Base-by-base conservation (phyloP, 371 early-diverging fungal species). In the Synchytrium microbalum region DNA sequence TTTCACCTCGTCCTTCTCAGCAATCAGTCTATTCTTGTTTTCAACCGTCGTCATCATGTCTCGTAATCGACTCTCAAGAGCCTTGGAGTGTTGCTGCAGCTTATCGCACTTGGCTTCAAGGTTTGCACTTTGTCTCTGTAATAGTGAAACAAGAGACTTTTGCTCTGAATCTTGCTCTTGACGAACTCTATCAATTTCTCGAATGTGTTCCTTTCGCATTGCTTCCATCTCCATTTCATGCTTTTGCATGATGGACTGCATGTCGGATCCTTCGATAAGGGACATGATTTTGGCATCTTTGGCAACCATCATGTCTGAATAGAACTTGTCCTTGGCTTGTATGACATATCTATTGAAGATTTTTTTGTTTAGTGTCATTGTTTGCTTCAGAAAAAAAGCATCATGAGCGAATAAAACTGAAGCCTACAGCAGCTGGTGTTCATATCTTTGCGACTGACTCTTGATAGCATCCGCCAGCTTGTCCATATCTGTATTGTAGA, bases 221-320 rank as follows among this genome's bases (percentile, higher is more conserved):
- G 72, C 74, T 64, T 82, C 83, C 14, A 81, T 72, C 58, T 82
- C 83, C 70, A 82, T 28, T 63, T 82, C 83, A 65, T 82, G 79
- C 62, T 82, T 79, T 66, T 82, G 79, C 73, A 82, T 77, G 58
- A 82, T 60, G 24, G 71, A 67, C 61, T 81, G 78, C 67, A 82
- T 57, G 58, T 82, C 83, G 0, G 73, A 71, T 0, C 83, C 83
- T 59, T 82, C 83, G 33, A 82, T 79, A 54, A 82, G 57, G 38
- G 72, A 76, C 81, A 82, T 81, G 53, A 82, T 82, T 61, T 82
- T 82, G 19, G 81, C 83, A 64, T 82, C 83, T 66, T 82, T 82
- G 14, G 81, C 65, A 0, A 82, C 78, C 83, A 82, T 82, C 81
- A 82, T 76, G 59, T 82, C 83, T 5, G 77, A 63, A 57, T 82